Base-by-base conservation (phyloP, 164 flowering plant species). In the Magnolia officinalis region DNA sequence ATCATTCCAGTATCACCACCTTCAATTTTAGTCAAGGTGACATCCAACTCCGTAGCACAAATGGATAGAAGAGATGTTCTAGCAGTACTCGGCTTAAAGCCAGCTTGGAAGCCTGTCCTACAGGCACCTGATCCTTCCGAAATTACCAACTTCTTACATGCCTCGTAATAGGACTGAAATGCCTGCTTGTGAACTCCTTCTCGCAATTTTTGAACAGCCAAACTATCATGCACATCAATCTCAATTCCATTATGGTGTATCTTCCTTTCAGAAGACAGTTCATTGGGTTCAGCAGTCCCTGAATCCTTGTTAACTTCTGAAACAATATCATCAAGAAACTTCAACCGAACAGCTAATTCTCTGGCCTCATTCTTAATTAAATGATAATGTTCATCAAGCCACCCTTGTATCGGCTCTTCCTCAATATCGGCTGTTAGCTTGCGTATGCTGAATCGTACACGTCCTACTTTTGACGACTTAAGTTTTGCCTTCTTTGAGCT, bases 321-420 rank as follows among this genome's bases (percentile, higher is more conserved):
- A 77, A 85, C 76, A 68, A 87, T 72, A 63, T 92, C 90, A 78
- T 96, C 97, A 78, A 94, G 91, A 84, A 90, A 91, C 70, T 90
- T 88, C 84, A 90, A 81, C 81, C 98, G 89, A 71, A 93, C 94
- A 86, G 95, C 99, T 78, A 88, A 81, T 82, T 94, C 99, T 86
- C 88, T 83, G 52, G 94, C 90, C 84, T 93, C 98, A 76, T 88
- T 92, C 82, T 89, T 96, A 89, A 93, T 80, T 73, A 96, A 85
- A 49, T 87, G 89, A 81, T 87, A 93, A 82, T 93, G 99, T 78
- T 94, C 97, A 85, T 96, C 99, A 85, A 96, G 98, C 99, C 99
- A 96, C 71, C 99, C 99, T 75, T 96, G 99, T 70, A 96, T 63
- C 50, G 99, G 99, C 82, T 96, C 98, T 85, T 96, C 99, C 83